Base-by-base conservation (phyloP, 495 filamentous ascomycete species). In the Penicillium cosmopolitanum region DNA sequence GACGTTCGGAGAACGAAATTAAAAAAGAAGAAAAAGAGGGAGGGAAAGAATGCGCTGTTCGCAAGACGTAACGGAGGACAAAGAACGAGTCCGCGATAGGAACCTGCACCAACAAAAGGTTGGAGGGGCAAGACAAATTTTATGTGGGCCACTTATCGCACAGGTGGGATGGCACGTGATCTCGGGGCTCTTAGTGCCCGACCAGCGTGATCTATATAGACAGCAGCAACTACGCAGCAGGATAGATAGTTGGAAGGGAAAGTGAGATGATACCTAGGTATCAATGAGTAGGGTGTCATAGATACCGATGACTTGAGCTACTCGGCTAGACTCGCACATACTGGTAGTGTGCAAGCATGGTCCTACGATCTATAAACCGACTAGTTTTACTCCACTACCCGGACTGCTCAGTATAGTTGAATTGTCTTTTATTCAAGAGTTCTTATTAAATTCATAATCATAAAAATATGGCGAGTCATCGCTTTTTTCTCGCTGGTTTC, bases 401-500 rank as follows among this genome's bases (percentile, higher is more conserved):
- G 34, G 34, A 9, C 34, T 10, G 9, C 34, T 36, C 13, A 36
- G 19, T 6, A 34, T 38, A 52, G 54, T 56, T 42, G 51, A 64
- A 51, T 58, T 65, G 38, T 62, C 44, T 65, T 64, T 66, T 56
- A 65, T 66, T 56, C 63, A 67, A 53, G 61, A 66, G 55, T 64
- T 62, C 51, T 66, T 71, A 71, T 71, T 68, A 71, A 63, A 63
- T 69, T 71, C 68, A 71, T 71, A 71, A 71, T 71, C 68, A 68
- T 71, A 58, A 71, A 71, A 54, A 52, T 58, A 61, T 57, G 61
- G 61, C 55, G 44, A 46, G 57, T 54, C 47, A 46, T 48, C 36
- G 43, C 18, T 66, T 66, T 50, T 56, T 60, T 65, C 64, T 66
- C 43, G 18, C 48, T 44, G 19, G n/a, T 50, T 47, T 46, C 43